Conservation (phyloP, 192 early-diverging fungal species). For the Gonapodya prolifera region DNA sequence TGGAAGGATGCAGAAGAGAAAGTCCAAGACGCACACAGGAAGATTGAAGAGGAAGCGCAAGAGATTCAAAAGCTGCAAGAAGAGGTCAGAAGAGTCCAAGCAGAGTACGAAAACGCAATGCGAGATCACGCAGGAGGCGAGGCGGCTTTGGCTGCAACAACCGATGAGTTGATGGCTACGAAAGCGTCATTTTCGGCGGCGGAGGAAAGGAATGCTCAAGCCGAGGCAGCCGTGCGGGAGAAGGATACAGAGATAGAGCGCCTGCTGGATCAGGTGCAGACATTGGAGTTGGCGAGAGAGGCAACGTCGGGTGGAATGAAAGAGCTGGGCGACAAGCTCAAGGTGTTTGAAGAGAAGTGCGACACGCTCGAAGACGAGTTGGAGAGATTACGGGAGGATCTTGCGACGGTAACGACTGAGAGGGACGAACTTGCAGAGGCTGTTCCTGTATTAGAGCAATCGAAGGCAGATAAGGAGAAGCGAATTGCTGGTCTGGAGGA, state of each 20-base stretch:
- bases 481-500: background rate
- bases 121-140: background rate
- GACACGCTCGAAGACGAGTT: too few relatives aligned
- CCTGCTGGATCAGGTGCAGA: too few relatives aligned
- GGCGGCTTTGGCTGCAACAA: background rate
- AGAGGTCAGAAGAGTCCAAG: slow-evolving; percentile 6
- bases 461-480: slow-evolving; percentile 1
- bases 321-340: too few relatives aligned
- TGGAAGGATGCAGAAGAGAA: slow-evolving; percentile 7
- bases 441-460: background rate
- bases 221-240: too few relatives aligned
- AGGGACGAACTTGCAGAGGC: too few relatives aligned
- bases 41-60: slow-evolving; percentile 20
- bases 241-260: too few relatives aligned
- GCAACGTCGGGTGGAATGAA: too few relatives aligned
- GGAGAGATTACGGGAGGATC: background rate
- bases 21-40: background rate
- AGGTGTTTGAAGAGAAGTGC: too few relatives aligned
- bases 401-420: background rate
- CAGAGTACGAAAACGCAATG: slow-evolving; percentile 7
- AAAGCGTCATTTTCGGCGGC: background rate
- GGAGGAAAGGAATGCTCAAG: too few relatives aligned
- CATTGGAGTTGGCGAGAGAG: too few relatives aligned
- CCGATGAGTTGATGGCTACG: background rate
- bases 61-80: slow-evolving; percentile 17